Evolutionary conservation across 257 asterid genomes (phyloP).

Genomic region (Orobanche coerulescens): DNA sequence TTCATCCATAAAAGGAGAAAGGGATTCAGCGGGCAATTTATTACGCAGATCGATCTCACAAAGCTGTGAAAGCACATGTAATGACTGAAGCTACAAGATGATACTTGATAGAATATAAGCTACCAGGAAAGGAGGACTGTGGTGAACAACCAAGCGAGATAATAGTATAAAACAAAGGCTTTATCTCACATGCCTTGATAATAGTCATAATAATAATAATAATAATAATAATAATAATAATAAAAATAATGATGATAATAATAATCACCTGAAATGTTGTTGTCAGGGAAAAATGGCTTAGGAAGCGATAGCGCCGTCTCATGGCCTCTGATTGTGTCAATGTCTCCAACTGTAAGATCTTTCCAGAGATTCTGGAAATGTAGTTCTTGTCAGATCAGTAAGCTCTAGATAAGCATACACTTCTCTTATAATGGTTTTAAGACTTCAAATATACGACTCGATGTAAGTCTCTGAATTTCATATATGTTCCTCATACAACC

Average conservation of each 20-base stretch:
- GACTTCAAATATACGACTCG: neutral
- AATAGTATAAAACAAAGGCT: conserved; percentile 5
- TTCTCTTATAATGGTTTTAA: neutral
- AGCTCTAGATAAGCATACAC: conserved; percentile 5
- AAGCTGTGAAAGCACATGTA: conserved; percentile 41
- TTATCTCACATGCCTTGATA: conserved; percentile 2
- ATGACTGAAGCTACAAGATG: conserved; percentile 2
- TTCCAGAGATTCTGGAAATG: conserved; percentile 69
- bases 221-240: conserved; percentile 8
- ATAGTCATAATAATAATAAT: neutral
- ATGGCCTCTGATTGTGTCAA: conserved; percentile 80
- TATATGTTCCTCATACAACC: neutral
- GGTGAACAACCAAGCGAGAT: neutral
- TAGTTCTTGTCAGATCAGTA: conserved; percentile 23
- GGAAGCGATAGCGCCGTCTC: conserved; percentile 84
- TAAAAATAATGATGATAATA: neutral
- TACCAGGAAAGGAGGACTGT: neutral
- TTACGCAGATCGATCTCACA: conserved; percentile 76
- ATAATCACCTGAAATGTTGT: conserved; percentile 73
- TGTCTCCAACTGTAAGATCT: conserved; percentile 74
- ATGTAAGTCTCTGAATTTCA: neutral
- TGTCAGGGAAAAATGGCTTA: conserved; percentile 93
- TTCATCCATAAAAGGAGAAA: conserved; percentile 85
- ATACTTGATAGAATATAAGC: conserved; percentile 12
- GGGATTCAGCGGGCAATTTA: conserved; percentile 62